Conservation (phyloP, 768 basidiomycete species). For the Leccinum broughii region DNA sequence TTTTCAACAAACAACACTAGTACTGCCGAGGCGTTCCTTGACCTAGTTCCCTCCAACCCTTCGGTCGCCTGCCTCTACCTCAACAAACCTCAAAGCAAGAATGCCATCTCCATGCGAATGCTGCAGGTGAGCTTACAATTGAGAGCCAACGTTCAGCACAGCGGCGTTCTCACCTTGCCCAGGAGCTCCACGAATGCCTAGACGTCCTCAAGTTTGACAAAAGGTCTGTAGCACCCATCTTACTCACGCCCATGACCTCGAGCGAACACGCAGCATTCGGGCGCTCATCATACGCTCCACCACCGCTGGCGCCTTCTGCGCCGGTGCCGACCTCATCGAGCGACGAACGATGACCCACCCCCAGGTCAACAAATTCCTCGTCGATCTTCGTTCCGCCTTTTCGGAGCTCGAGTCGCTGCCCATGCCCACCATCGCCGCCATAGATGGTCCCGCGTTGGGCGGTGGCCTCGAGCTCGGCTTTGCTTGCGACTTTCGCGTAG, state of each 20-base stretch:
- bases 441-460: conserved; percentile 91
- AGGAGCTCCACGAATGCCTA: conserved; percentile 75
- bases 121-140: conserved; percentile 50
- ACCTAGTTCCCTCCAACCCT: conserved; percentile 52
- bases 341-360: conserved; percentile 76
- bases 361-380: conserved; percentile 78
- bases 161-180: conserved; percentile 10
- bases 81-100: conserved; percentile 80
- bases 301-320: conserved; percentile 78
- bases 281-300: conserved; percentile 84
- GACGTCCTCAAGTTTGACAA: conserved; percentile 67
- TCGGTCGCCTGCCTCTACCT: conserved; percentile 76
- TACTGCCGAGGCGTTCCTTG: conserved; percentile 43
- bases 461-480: conserved; percentile 90
- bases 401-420: conserved; percentile 77
- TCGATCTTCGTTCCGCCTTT: conserved; percentile 69
- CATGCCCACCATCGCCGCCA: conserved; percentile 88
- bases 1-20: conserved; percentile 19
- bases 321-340: conserved; percentile 88
- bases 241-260: not conserved
- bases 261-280: conserved; percentile 51
- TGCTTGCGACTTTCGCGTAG: conserved; percentile 88
- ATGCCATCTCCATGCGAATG: conserved; percentile 78
- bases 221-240: conserved; percentile 41
- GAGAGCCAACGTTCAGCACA: not conserved